Evolutionary conservation across 176 grass and related monocot species (phyloP), one percentile per base, ranked within the genome.

Genomic region (Zoysia japonica): DNA sequence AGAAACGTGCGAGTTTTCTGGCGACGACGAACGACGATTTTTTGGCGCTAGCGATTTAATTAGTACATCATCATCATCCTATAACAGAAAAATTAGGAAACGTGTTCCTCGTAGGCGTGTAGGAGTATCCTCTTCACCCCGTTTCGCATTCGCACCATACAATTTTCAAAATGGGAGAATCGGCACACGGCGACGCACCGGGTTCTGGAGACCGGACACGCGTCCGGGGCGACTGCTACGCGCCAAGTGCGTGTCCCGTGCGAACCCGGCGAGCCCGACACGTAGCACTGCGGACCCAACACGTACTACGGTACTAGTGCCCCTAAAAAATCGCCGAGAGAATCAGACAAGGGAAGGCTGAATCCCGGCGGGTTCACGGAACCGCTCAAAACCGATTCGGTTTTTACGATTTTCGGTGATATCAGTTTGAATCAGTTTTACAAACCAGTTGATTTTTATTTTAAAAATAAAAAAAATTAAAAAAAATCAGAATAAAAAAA

Each of bases 161-260:
- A 3, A 3, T 11, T 61, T 35, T 35, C 59, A 11, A 61, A 36
- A 61, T 35, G 9, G 20, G 11, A 3, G n/a, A 3, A 49, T 1
- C 2, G 8, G 9, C 47, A 48, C 47, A 7, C 9, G 4, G 4
- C 47, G 4, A 48, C 42, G 60, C 65, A 73, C 12, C 67, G 38
- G 1, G 46, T 55, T 64, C 59, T 1, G 16, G 47, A 49, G 17
- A 1, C 7, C 0, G 4, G 36, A 72, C 87, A 67, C 78, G 78
- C 72, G 87, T 61, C 70, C 8, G 0, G 7, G 3, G 51, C 11
- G 14, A 2, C 64, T 6, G 70, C 54, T 84, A 88, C 70, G 55
- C 69, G 86, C 81, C 86, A 57, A 14, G 70, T 1, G 76, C 81
- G 76, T 80, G 86, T 80, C 78, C 72, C 36, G 35, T 37, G 70